phyloP scores from a whole-genome alignment of 345 rosid genomes.

The Acer negundo region DNA sequence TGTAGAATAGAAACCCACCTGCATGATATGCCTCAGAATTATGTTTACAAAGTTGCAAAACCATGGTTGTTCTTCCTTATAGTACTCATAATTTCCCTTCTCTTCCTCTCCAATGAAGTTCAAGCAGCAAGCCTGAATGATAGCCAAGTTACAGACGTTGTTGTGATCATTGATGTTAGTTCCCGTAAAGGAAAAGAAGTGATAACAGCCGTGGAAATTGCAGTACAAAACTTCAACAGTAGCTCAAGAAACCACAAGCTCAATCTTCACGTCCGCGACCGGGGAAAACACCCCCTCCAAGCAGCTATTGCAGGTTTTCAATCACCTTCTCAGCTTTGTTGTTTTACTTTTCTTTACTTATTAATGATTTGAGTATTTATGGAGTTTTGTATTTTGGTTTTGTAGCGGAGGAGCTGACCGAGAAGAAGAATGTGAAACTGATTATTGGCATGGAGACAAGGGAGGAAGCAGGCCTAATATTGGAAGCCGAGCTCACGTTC shows the following conservation, averaged over 20 bases:
- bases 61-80: conserved; percentile 5
- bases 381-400: background rate
- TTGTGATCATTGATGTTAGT: conserved; percentile 40
- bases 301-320: conserved; percentile 40
- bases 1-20: background rate
- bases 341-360: no score
- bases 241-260: conserved; percentile 24
- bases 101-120: conserved; percentile 22
- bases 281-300: conserved; percentile 30
- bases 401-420: conserved; percentile 39
- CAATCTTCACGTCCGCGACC: conserved; percentile 30
- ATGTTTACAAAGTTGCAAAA: background rate
- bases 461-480: conserved; percentile 37
- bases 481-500: conserved; percentile 31
- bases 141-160: conserved; percentile 25
- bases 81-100: conserved; percentile 2
- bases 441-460: conserved; percentile 47
- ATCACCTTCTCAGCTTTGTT: background rate
- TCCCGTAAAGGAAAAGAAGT: conserved; percentile 41
- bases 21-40: background rate
- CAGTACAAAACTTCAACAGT: conserved; percentile 33
- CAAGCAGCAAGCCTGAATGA: background rate
- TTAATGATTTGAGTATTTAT: no score
- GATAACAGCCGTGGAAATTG: conserved; percentile 43
- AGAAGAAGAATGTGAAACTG: conserved; percentile 30